Conservation (phyloP, 2,329 filamentous ascomycete species). For the Phyllosticta citrichinensis region DNA sequence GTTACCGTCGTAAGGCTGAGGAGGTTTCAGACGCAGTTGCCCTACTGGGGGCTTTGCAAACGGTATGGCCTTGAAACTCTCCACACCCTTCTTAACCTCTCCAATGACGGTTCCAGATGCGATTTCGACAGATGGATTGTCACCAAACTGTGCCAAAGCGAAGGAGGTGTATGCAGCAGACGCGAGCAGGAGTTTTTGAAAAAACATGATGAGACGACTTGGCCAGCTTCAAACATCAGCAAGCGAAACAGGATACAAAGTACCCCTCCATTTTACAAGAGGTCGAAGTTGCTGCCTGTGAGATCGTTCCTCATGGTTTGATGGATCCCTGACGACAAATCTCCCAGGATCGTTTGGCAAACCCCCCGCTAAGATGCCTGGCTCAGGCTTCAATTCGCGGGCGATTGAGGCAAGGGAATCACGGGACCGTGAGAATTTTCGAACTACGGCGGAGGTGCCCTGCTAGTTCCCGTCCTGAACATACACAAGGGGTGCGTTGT, state of each 20-base stretch:
- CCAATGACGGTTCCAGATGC: slow-evolving; percentile 49
- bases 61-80: slow-evolving; percentile 31
- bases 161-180: neutral
- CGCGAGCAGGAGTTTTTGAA: neutral
- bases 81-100: slow-evolving; percentile 38
- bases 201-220: neutral
- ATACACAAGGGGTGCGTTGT: neutral
- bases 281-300: neutral
- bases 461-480: neutral
- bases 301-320: neutral
- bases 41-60: slow-evolving; percentile 9
- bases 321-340: neutral
- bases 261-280: neutral
- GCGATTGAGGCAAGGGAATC: neutral
- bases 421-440: neutral
- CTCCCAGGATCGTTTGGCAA: neutral
- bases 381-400: neutral
- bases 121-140: slow-evolving; percentile 44
- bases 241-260: neutral
- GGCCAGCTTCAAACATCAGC: neutral
- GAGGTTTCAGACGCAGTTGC: neutral
- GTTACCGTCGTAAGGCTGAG: too few species aligned
- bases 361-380: neutral
- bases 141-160: slow-evolving; percentile 4
- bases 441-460: neutral